A percentile compares a stretch with the other conserved stretches of the same genome.
Conservation (phyloP, 2,329 filamentous ascomycete genomes). For the Lasiodiplodia citricola region DNA sequence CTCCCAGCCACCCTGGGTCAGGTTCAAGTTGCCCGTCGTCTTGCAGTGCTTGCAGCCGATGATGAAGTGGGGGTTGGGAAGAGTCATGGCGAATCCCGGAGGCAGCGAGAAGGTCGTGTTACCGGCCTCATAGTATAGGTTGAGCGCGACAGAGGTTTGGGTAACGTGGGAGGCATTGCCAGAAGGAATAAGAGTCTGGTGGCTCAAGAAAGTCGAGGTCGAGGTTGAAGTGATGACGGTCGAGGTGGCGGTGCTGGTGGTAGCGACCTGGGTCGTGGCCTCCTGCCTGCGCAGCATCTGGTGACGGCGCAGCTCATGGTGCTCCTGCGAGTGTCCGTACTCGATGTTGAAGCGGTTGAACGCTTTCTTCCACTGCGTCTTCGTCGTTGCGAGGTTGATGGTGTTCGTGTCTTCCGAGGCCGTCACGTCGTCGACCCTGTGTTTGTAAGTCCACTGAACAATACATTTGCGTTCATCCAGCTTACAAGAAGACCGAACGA, state of each 20-base stretch:
- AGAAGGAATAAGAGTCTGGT: slow-evolving; percentile 32
- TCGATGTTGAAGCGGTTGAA: slow-evolving; percentile 39
- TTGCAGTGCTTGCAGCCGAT: slow-evolving; percentile 46
- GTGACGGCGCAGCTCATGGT: slow-evolving; percentile 35
- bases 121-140: slow-evolving; percentile 33
- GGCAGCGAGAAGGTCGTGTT: slow-evolving; percentile 35
- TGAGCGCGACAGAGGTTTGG: slow-evolving; percentile 31
- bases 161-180: slow-evolving; percentile 30
- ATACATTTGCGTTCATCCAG: neutral
- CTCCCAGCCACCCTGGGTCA: slow-evolving; percentile 39
- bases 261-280: neutral
- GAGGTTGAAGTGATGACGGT: neutral
- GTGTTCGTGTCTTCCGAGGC: slow-evolving; percentile 34
- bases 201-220: slow-evolving; percentile 24
- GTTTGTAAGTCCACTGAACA: slow-evolving; percentile 8
- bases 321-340: slow-evolving; percentile 40
- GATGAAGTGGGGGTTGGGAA: slow-evolving; percentile 33
- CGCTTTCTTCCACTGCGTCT: slow-evolving; percentile 37
- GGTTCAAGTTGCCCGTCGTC: slow-evolving; percentile 37
- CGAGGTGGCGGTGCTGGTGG: neutral
- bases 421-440: slow-evolving; percentile 35
- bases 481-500: slow-evolving; percentile 42
- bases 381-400: slow-evolving; percentile 35
- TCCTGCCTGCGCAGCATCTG: slow-evolving; percentile 1
- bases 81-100: slow-evolving; percentile 28